Evolutionary conservation across 2,329 filamentous ascomycete species (phyloP).

Genomic region (Macroventuria anomochaeta): DNA sequence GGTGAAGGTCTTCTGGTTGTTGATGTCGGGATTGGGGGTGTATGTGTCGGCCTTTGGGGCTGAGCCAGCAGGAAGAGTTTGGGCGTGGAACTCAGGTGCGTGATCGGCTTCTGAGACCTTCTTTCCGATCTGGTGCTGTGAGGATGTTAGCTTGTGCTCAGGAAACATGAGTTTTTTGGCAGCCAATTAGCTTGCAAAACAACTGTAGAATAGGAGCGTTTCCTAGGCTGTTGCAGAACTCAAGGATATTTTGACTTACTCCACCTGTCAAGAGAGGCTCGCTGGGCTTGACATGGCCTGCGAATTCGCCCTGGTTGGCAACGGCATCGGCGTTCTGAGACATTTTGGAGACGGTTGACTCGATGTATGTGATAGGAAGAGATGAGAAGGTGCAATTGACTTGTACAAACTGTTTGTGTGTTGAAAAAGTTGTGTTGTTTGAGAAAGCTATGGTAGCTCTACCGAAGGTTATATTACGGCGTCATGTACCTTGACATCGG

Average conservation of each 20-base stretch:
- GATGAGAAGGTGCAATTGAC: neutral
- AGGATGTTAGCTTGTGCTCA: slow-evolving; percentile 1
- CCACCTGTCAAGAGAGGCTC: slow-evolving; percentile 63
- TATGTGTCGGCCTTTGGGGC: slow-evolving; percentile 61
- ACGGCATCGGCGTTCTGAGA: slow-evolving; percentile 60
- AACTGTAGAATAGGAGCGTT: neutral
- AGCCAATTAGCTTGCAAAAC: neutral
- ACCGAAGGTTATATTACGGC: slow-evolving; percentile 7
- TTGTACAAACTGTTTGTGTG: neutral
- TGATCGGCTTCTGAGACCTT: slow-evolving; percentile 62
- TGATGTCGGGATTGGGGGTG: slow-evolving; percentile 54
- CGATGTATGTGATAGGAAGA: neutral
- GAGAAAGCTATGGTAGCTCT: neutral
- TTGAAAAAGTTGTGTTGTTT: neutral
- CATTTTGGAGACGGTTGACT: slow-evolving; percentile 41
- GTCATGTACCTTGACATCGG: slow-evolving; percentile 15
- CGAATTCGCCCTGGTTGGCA: slow-evolving; percentile 61
- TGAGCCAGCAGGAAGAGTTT: slow-evolving; percentile 67
- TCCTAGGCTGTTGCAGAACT: neutral
- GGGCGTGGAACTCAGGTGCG: slow-evolving; percentile 65
- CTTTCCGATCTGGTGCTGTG: slow-evolving; percentile 68
- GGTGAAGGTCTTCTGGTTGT: slow-evolving; percentile 51
- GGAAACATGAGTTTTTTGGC: neutral
- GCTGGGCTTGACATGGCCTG: slow-evolving; percentile 57
- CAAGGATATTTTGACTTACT: slow-evolving; percentile 50